Conservation (phyloP, 768 basidiomycete species). For the Termitomyces sp. region DNA sequence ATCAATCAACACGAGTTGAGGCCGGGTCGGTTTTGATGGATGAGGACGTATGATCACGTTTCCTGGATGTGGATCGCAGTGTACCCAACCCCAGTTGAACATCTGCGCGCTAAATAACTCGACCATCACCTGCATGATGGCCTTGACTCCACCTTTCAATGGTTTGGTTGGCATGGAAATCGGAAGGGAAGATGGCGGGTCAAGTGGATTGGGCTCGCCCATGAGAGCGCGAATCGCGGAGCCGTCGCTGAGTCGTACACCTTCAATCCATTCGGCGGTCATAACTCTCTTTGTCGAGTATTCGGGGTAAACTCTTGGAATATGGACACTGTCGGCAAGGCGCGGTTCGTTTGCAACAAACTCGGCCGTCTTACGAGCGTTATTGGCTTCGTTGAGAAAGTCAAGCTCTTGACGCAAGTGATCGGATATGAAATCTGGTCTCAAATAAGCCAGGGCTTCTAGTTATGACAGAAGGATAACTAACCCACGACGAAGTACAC, state of each 20-base stretch:
- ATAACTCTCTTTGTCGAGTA: constrained; percentile 75
- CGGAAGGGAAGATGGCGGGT: constrained; percentile 14
- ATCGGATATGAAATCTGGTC: constrained; percentile 68
- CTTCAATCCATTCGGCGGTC: constrained; percentile 83
- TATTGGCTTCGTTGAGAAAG: constrained; percentile 74
- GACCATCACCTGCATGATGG: constrained; percentile 83
- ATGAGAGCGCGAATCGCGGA: constrained; percentile 50
- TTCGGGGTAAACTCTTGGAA: constrained; percentile 70
- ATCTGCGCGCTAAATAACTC: constrained; percentile 87
- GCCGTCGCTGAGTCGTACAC: constrained; percentile 68
- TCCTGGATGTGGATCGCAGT: constrained; percentile 74
- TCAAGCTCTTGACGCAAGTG: constrained; percentile 83
- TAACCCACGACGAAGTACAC: constrained; percentile 73
- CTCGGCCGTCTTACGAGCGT: constrained; percentile 64
- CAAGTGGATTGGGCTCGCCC: constrained; percentile 35
- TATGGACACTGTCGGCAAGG: constrained; percentile 66
- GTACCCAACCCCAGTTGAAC: constrained; percentile 89
- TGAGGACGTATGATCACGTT: constrained; percentile 72
- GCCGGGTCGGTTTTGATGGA: constrained; percentile 35
- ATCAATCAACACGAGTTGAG: constrained; percentile 82
- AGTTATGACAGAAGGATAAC: constrained; percentile 16
- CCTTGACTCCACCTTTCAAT: constrained; percentile 55
- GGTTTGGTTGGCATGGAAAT: constrained; percentile 27
- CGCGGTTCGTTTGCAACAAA: constrained; percentile 68
- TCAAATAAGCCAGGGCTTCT: background rate